A percentile compares a stretch with the other conserved stretches of the same genome.
phyloP scores from a whole-genome alignment of 345 rosid genomes.

The Hibiscus trionum region DNA sequence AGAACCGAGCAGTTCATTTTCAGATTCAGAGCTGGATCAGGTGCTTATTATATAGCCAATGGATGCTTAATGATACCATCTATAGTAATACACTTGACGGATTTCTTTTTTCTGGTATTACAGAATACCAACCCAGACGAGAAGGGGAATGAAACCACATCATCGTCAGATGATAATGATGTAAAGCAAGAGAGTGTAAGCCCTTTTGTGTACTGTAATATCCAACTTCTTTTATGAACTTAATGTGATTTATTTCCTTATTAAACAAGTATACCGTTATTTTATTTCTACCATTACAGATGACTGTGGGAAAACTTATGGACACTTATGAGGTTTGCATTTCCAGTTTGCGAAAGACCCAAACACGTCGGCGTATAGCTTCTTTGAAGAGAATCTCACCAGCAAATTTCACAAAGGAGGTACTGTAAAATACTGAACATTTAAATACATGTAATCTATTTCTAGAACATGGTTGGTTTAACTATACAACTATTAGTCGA shows the following conservation, averaged over 20 bases:
- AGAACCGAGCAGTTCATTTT: slow-evolving; percentile 36
- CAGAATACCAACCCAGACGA: slow-evolving; percentile 29
- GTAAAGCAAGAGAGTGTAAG: slow-evolving; percentile 51
- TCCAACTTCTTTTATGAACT: not conserved
- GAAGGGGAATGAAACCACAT: slow-evolving; percentile 18
- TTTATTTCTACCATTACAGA: slow-evolving; percentile 31
- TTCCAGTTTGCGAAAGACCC: slow-evolving; percentile 51
- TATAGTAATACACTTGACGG: slow-evolving; percentile 9
- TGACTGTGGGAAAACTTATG: slow-evolving; percentile 66
- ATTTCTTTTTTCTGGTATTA: slow-evolving; percentile 1
- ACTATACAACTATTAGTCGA: not conserved
- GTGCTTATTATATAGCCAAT: slow-evolving; percentile 26
- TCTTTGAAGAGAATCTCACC: slow-evolving; percentile 79
- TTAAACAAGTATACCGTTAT: not conserved
- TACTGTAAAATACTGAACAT: slow-evolving; percentile 8
- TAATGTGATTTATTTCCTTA: not conserved
- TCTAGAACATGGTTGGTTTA: not conserved
- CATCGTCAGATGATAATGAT: slow-evolving; percentile 25
- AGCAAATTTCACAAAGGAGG: slow-evolving; percentile 87
- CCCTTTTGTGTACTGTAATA: not conserved
- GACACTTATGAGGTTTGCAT: slow-evolving; percentile 64
- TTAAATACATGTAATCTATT: not conserved
- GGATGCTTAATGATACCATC: slow-evolving; percentile 4
- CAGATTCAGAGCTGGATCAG: slow-evolving; percentile 51
- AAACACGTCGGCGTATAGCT: slow-evolving; percentile 46